phyloP scores from a whole-genome alignment of 805 yeast species.

The Brettanomyces naardenensis region DNA sequence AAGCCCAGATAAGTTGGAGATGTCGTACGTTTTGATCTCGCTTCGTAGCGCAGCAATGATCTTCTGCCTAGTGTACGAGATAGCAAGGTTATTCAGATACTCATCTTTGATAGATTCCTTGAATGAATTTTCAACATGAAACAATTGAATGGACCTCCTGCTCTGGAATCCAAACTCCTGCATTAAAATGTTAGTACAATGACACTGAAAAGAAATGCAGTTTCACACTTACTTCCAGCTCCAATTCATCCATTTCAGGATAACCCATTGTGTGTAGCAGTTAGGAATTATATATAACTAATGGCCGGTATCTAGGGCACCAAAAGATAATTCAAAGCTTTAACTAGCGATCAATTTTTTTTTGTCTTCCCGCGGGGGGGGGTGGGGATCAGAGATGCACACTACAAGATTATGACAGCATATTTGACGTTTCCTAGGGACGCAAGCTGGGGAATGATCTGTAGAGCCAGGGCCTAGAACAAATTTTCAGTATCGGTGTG shows the following conservation, averaged over 20 bases:
- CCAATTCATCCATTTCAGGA: slow-evolving; percentile 10
- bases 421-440: too few species aligned
- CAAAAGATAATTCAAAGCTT: too few species aligned
- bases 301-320: too few species aligned
- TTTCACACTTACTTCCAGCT: slow-evolving; percentile 17
- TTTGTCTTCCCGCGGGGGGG: too few species aligned
- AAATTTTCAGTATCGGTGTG: too few species aligned
- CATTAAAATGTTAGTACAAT: slow-evolving; percentile 3
- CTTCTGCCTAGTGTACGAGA: slow-evolving; percentile 12
- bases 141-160: slow-evolving; percentile 19
- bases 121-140: slow-evolving; percentile 5
- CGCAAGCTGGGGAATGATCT: too few species aligned
- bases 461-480: too few species aligned
- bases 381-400: too few species aligned
- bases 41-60: slow-evolving; percentile 16
- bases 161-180: slow-evolving; percentile 23
- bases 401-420: too few species aligned
- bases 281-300: too few species aligned
- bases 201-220: neutral
- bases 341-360: too few species aligned
- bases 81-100: slow-evolving; percentile 13
- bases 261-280: too few species aligned
- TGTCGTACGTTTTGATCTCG: slow-evolving; percentile 13
- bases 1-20: slow-evolving; percentile 10
- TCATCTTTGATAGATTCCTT: neutral